Evolutionary conservation across 495 filamentous ascomycete genomes (phyloP).

Genomic region (Penicillium paradoxum): DNA sequence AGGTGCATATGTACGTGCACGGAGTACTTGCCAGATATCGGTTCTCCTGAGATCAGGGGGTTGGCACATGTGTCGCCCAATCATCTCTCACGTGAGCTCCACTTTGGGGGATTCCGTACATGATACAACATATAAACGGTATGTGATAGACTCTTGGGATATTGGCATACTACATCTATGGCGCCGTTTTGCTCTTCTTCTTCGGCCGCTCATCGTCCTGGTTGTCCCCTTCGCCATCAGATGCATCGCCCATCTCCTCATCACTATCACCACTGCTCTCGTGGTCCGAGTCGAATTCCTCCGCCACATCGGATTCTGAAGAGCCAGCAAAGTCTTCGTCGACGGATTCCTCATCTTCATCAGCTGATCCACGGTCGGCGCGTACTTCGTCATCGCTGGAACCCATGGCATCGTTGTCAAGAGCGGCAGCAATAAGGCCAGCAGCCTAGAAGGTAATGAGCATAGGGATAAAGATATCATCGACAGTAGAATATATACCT

Average conservation of each 20-base stretch:
- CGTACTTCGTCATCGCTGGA: constrained; percentile 77
- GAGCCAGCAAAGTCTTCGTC: constrained; percentile 96
- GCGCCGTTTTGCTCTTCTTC: constrained; percentile 61
- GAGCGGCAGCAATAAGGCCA: constrained; percentile 71
- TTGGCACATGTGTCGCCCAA: constrained; percentile 1
- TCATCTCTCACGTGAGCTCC: constrained; percentile 19
- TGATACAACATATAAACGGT: not conserved
- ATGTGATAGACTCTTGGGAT: too few species aligned
- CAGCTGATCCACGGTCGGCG: constrained; percentile 81
- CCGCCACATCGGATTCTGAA: constrained; percentile 88
- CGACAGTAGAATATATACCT: constrained; percentile 40
- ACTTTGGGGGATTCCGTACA: not conserved
- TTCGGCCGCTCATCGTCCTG: constrained; percentile 53
- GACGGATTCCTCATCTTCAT: constrained; percentile 89
- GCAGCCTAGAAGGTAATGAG: constrained; percentile 37
- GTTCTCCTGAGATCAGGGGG: constrained; percentile 22
- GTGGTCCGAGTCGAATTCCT: constrained; percentile 90
- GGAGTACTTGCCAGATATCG: not conserved
- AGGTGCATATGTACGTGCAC: not conserved
- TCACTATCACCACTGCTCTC: constrained; percentile 75
- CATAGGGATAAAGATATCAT: not conserved
- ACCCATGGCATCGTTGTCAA: constrained; percentile 71
- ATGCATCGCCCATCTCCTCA: constrained; percentile 57
- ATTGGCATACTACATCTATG: constrained; percentile 23
- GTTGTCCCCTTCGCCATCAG: constrained; percentile 43